These are phyloP conservation scores for Diutina pseudorugosa DNA, from an alignment of 1,139 yeast species.

Conservation along the genomic window DNA sequence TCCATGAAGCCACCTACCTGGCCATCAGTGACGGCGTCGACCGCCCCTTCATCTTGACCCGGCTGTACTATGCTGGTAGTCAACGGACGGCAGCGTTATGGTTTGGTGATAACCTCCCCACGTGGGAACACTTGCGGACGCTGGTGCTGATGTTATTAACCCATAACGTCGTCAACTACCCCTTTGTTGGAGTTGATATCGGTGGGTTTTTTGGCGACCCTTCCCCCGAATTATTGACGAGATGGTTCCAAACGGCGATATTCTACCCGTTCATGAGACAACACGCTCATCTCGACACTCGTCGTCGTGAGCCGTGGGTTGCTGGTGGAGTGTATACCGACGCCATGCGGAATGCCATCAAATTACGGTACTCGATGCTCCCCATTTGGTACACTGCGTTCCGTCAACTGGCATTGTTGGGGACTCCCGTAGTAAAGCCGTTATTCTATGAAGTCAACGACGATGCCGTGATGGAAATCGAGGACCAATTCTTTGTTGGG, in stretches of 20 bases:
- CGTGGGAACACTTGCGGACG: slow-evolving; percentile 73
- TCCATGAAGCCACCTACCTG: slow-evolving; percentile 72
- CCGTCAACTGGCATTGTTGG: slow-evolving; percentile 44
- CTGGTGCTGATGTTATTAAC: slow-evolving; percentile 86
- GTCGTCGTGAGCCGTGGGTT: slow-evolving; percentile 88
- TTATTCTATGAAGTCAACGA: slow-evolving; percentile 33
- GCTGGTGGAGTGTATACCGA: slow-evolving; percentile 66
- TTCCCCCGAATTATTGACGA: slow-evolving; percentile 56
- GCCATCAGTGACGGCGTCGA: slow-evolving; percentile 24
- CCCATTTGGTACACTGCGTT: slow-evolving; percentile 81
- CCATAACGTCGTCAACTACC: slow-evolving; percentile 74
- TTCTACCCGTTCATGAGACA: slow-evolving; percentile 96
- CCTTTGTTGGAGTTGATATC: slow-evolving; percentile 92
- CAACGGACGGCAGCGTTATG: slow-evolving; percentile 89
- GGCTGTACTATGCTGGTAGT: slow-evolving; percentile 84
- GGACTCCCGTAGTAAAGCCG: slow-evolving; percentile 69
- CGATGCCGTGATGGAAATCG: slow-evolving; percentile 35
- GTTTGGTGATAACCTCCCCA: slow-evolving; percentile 95
- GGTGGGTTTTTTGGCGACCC: slow-evolving; percentile 97
- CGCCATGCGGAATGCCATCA: slow-evolving; percentile 56
- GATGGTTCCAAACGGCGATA: slow-evolving; percentile 95
- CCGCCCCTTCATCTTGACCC: slow-evolving; percentile 83
- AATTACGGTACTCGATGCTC: slow-evolving; percentile 59
- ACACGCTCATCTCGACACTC: slow-evolving; percentile 90
- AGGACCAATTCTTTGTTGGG: slow-evolving; percentile 79